Base-by-base conservation (phyloP, 345 rosid genomes). In the Punica granatum region DNA sequence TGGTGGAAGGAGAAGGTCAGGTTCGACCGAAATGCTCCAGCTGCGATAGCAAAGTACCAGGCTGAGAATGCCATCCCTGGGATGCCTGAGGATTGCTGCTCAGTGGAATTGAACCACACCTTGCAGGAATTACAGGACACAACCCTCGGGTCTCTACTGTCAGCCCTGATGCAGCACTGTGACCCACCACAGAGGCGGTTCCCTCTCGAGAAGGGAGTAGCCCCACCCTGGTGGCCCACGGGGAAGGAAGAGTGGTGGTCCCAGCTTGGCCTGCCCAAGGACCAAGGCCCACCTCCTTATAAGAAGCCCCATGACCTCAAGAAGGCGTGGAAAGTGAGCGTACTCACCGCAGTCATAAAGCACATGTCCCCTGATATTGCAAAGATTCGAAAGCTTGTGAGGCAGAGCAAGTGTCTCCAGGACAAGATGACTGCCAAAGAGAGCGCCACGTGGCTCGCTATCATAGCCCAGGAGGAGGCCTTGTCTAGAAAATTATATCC, bases 1-100 rank as follows among this genome's bases (percentile, higher is more conserved):
- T 89, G 96, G 96, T 89, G 96, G 96, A 89, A 89, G 82, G 96
- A 89, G 63, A 89, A 87, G 48, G 96, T 89, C 11, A 75, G 96
- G 73, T 89, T 89, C 67, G 96, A 89, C 63, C 79, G 92, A 34
- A 89, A 89, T 23, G 96, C 92, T 63, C 96, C 96, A 1, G 96
- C 96, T 0, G 96, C 96, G 0, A 87, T 89, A 44, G 77, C 89
- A 2, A 87, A 85, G 67, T 87, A 87, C 66, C 79, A 76, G 70
- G 81, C 77, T 0, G 90, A 85, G 60, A 75, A 87, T 73, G 76
- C 67, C 2, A 71, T 83, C 37, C 63, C 74, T 13, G 90, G 90
- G 30, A 77, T 39, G 67, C 60, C 41, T 13, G 85, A 81, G 36
- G 84, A 81, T n/a, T 76, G 63, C 33, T 68, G 63, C 51, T 19